Percentiles rank a stretch among this genome's conserved stretches.
phyloP scores from a whole-genome alignment of 257 asterid genomes.

The Schizonepeta tenuifolia region DNA sequence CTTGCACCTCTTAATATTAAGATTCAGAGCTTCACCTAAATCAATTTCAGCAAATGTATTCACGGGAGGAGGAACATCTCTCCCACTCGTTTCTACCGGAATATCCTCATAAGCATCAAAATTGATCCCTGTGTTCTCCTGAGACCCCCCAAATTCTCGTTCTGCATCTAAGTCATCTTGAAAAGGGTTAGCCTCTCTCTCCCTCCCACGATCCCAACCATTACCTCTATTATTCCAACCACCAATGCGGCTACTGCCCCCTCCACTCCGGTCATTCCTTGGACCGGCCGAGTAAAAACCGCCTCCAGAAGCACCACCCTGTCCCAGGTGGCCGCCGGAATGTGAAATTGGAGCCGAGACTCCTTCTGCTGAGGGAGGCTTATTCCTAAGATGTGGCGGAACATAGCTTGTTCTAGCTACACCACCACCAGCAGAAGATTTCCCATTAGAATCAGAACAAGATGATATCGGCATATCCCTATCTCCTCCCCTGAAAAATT shows the following conservation, averaged over 20 bases:
- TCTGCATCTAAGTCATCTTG: constrained; percentile 33
- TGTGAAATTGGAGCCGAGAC: constrained; percentile 48
- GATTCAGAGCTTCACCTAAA: constrained; percentile 50
- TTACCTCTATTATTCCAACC: constrained; percentile 49
- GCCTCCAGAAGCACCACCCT: constrained; percentile 42
- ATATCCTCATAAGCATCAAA: constrained; percentile 59
- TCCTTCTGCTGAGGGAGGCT: constrained; percentile 41
- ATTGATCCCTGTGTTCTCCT: constrained; percentile 49
- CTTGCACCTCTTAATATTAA: constrained; percentile 50
- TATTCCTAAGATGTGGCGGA: constrained; percentile 58
- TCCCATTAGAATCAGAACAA: constrained; percentile 45
- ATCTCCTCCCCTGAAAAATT: constrained; percentile 12
- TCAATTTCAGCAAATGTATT: constrained; percentile 52
- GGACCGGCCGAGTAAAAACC: constrained; percentile 46
- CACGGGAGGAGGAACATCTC: constrained; percentile 50
- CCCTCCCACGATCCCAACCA: constrained; percentile 54
- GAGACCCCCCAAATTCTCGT: constrained; percentile 33
- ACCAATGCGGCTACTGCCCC: constrained; percentile 35
- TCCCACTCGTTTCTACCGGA: constrained; percentile 53
- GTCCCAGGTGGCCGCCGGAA: constrained; percentile 43
- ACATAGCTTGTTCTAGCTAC: constrained; percentile 41
- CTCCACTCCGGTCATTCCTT: constrained; percentile 40
- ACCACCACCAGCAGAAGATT: constrained; percentile 34
- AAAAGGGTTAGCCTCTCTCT: constrained; percentile 57
- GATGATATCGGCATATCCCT: constrained; percentile 38